These are phyloP conservation scores for Sporothrix sp. DNA, from an alignment of 2,329 filamentous ascomycete genomes.

Conservation along the genomic window DNA sequence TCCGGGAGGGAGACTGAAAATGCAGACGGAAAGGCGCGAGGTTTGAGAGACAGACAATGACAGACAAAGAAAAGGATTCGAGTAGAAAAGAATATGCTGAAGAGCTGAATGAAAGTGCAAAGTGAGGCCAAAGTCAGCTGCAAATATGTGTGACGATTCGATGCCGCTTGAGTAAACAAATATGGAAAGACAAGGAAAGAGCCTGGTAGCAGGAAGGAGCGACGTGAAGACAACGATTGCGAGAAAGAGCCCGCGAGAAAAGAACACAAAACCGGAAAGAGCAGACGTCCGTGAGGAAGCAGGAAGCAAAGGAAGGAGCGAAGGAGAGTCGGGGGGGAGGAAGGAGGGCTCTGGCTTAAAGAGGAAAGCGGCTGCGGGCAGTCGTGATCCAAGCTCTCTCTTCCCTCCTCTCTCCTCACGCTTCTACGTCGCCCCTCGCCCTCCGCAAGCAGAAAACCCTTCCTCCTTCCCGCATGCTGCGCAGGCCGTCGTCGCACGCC, in stretches of 20 bases:
- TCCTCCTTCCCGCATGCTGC: neutral
- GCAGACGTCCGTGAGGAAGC: neutral
- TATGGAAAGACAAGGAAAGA: conserved; percentile 4
- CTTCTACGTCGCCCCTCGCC: neutral
- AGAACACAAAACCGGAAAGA: conserved; percentile 1
- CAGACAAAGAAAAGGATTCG: neutral
- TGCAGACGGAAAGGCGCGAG: neutral
- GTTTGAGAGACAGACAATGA: too few relatives aligned
- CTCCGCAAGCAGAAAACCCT: neutral
- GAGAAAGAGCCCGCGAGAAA: conserved; percentile 3
- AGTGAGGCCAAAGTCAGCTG: neutral
- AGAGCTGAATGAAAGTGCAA: neutral
- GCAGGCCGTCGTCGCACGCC: neutral
- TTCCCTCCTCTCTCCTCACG: neutral
- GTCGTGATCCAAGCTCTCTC: conserved; percentile 8
- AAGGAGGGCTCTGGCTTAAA: conserved; percentile 3
- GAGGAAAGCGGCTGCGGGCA: conserved; percentile 5
- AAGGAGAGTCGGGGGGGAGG: neutral
- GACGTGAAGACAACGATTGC: neutral
- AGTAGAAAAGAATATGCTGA: neutral
- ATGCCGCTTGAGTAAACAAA: neutral
- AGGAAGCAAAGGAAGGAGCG: conserved; percentile 1
- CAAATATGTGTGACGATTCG: neutral
- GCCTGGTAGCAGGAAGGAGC: conserved; percentile 1
- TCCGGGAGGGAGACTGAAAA: conserved; percentile 1